phyloP scores from a whole-genome alignment of 1,139 yeast genomes.

The Yamadazyma dushanensis region DNA sequence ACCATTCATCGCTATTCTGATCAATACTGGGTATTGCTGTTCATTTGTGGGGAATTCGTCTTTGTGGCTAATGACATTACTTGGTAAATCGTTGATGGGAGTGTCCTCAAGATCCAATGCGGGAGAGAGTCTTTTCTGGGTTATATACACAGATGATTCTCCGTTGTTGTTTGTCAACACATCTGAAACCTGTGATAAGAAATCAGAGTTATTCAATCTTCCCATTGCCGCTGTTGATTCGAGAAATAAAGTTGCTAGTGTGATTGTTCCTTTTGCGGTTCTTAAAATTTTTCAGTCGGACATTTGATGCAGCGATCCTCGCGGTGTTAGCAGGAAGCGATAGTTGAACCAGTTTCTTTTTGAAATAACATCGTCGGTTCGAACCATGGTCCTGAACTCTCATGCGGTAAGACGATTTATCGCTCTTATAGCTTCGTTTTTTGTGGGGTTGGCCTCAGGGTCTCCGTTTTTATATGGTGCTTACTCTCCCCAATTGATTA shows the following conservation, averaged over 20 bases:
- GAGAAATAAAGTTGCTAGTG: too few species aligned
- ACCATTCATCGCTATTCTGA: conserved; percentile 54
- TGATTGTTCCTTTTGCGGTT: too few species aligned
- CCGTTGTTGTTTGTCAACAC: conserved; percentile 35
- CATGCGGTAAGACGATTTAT: conserved; percentile 17
- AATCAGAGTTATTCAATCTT: conserved; percentile 40
- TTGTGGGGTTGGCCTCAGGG: conserved; percentile 53
- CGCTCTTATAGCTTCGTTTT: conserved; percentile 23
- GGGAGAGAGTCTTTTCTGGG: conserved; percentile 41
- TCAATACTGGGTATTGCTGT: conserved; percentile 45
- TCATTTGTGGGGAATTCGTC: conserved; percentile 16
- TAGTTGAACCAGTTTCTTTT: too few species aligned
- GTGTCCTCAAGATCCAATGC: conserved; percentile 23
- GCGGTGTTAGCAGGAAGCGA: too few species aligned
- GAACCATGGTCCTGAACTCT: too few species aligned
- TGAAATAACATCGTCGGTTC: too few species aligned
- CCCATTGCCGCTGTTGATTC: conserved; percentile 28
- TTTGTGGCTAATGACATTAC: conserved; percentile 32
- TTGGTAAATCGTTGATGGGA: conserved; percentile 30
- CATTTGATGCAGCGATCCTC: too few species aligned
- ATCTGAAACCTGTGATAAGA: conserved; percentile 31
- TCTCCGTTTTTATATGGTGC: conserved; percentile 73
- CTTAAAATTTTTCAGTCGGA: too few species aligned
- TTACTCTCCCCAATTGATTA: conserved; percentile 68
- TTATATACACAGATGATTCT: conserved; percentile 41